Evolutionary conservation across 768 basidiomycete genomes (phyloP).

Genomic region (Lactifluus subvellereus): DNA sequence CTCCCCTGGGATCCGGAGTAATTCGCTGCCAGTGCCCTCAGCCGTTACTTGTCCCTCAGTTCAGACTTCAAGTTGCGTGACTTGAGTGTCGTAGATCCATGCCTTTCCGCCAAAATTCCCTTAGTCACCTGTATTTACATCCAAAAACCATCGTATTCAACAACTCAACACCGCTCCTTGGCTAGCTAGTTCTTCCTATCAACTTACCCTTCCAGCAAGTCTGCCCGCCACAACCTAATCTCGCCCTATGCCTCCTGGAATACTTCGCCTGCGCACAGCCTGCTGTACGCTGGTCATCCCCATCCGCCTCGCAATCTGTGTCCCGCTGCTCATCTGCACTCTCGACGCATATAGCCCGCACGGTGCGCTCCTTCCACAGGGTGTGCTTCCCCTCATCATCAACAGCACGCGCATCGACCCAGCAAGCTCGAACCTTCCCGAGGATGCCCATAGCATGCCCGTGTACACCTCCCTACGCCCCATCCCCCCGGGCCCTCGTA

Average conservation of each 20-base stretch:
- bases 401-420: background rate
- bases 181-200: background rate
- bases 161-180: background rate
- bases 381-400: background rate
- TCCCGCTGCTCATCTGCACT: constrained; percentile 21
- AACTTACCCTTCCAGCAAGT: background rate
- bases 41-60: no score
- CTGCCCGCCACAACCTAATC: constrained; percentile 1
- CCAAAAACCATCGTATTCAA: background rate
- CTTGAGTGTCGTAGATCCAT: background rate
- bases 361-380: constrained; percentile 1
- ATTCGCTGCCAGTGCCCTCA: no score
- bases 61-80: no score
- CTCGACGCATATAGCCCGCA: constrained; percentile 16
- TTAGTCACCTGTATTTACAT: background rate
- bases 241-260: constrained; percentile 12
- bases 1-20: no score
- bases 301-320: constrained; percentile 21
- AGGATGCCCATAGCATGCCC: background rate
- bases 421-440: background rate
- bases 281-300: constrained; percentile 22
- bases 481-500: background rate
- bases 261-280: constrained; percentile 16
- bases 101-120: background rate
- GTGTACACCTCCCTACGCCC: constrained; percentile 10